Evolutionary conservation across 495 filamentous ascomycete genomes (phyloP).

Genomic region (Penicillium roqueforti): DNA sequence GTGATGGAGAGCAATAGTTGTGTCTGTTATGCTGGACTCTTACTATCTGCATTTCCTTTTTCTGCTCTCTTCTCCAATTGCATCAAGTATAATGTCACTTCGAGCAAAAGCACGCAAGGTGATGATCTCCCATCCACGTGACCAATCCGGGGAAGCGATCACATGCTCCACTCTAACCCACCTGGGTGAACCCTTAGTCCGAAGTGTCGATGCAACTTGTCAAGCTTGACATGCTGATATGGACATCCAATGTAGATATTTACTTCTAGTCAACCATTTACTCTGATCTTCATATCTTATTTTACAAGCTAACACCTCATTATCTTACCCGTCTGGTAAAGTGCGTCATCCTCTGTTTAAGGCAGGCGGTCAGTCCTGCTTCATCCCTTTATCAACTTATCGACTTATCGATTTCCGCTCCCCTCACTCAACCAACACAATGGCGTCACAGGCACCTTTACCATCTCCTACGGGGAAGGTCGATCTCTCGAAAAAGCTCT

Average conservation of each 20-base stretch:
- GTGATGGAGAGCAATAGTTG: neutral
- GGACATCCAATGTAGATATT: neutral
- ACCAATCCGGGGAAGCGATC: conserved; percentile 17
- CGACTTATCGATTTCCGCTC: conserved; percentile 1
- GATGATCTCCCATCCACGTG: conserved; percentile 2
- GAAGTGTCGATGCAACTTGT: neutral
- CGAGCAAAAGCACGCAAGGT: neutral
- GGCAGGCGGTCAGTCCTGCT: conserved; percentile 15
- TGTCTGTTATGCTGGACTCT: neutral
- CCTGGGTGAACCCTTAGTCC: neutral
- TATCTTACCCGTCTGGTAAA: neutral
- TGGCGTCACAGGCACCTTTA: conserved; percentile 25
- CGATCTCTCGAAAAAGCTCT: conserved; percentile 58
- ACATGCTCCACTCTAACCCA: conserved; percentile 19
- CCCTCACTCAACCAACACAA: conserved; percentile 17
- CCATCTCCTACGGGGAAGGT: conserved; percentile 41
- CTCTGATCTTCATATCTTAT: no score
- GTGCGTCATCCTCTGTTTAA: conserved; percentile 10
- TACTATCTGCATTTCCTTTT: neutral
- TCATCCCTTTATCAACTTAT: conserved; percentile 2
- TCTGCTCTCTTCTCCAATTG: neutral
- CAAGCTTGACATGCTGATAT: neutral
- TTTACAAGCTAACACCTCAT: neutral
- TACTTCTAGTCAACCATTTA: neutral
- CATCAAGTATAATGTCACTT: conserved; percentile 16